These are phyloP conservation scores for Vitis amurensis DNA, from an alignment of 164 flowering plant species.

Conservation along the genomic window DNA sequence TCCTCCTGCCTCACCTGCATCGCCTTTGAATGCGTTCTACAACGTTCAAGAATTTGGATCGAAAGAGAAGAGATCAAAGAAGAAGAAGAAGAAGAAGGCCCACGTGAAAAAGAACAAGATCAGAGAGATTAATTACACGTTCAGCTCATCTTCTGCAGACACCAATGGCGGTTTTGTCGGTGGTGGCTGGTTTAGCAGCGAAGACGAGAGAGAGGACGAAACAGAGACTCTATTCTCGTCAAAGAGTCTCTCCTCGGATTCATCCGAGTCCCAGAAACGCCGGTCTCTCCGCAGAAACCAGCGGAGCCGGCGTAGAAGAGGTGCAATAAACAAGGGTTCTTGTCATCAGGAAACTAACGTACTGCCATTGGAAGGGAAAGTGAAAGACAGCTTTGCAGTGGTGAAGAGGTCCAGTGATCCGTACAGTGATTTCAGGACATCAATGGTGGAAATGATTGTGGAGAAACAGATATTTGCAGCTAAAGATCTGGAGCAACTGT, in stretches of 20 bases:
- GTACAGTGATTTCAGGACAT: conserved; percentile 60
- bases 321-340: conserved; percentile 1
- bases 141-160: conserved; percentile 19
- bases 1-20: conserved; percentile 48
- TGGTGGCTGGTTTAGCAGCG: conserved; percentile 49
- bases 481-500: conserved; percentile 56
- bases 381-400: conserved; percentile 64
- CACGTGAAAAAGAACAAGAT: conserved; percentile 5
- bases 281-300: conserved; percentile 17
- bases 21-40: conserved; percentile 24
- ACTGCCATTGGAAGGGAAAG: conserved; percentile 25
- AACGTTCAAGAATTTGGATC: background rate
- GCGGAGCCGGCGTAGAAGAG: conserved; percentile 14
- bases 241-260: conserved; percentile 49
- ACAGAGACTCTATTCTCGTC: conserved; percentile 53
- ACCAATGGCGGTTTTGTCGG: background rate
- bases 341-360: conserved; percentile 14
- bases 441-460: conserved; percentile 88
- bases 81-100: conserved; percentile 9
- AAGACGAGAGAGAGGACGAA: conserved; percentile 35
- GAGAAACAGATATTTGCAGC: conserved; percentile 64
- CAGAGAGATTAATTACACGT: background rate
- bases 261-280: conserved; percentile 29
- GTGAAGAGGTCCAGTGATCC: conserved; percentile 75
- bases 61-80: conserved; percentile 4